Conservation (phyloP, 768 basidiomycete species). For the Phylloporus sp. region DNA sequence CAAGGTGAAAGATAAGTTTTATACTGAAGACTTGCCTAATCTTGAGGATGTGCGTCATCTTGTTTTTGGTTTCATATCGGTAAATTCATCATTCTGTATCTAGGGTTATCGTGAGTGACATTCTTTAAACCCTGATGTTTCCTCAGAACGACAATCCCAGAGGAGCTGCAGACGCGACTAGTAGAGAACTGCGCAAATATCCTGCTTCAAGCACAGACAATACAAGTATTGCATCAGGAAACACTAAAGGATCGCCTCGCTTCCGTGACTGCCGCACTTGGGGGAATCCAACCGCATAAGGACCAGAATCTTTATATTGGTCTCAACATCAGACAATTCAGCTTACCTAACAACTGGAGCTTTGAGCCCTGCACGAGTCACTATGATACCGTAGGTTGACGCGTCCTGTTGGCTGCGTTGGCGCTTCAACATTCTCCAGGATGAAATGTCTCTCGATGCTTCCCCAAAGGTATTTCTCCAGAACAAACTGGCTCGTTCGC, state of each 20-base stretch:
- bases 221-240: slow-evolving; percentile 60
- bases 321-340: slow-evolving; percentile 65
- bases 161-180: slow-evolving; percentile 66
- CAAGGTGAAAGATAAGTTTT: slow-evolving; percentile 65
- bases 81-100: slow-evolving; percentile 26
- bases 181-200: slow-evolving; percentile 52
- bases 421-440: slow-evolving; percentile 10
- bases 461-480: slow-evolving; percentile 77
- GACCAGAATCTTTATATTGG: slow-evolving; percentile 74
- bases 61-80: slow-evolving; percentile 4
- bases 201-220: slow-evolving; percentile 53
- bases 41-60: slow-evolving; percentile 63
- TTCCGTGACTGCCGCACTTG: slow-evolving; percentile 45
- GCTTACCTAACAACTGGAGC: slow-evolving; percentile 58
- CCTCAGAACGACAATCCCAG: slow-evolving; percentile 34
- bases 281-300: slow-evolving; percentile 47
- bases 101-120: slow-evolving; percentile 63
- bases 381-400: slow-evolving; percentile 67
- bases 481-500: slow-evolving; percentile 64
- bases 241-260: slow-evolving; percentile 48
- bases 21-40: slow-evolving; percentile 59
- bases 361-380: slow-evolving; percentile 74
- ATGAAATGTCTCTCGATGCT: slow-evolving; percentile 58
- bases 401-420: neutral
- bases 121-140: neutral